phyloP scores from a whole-genome alignment of 257 asterid genomes.

The Eustoma russellianum region DNA sequence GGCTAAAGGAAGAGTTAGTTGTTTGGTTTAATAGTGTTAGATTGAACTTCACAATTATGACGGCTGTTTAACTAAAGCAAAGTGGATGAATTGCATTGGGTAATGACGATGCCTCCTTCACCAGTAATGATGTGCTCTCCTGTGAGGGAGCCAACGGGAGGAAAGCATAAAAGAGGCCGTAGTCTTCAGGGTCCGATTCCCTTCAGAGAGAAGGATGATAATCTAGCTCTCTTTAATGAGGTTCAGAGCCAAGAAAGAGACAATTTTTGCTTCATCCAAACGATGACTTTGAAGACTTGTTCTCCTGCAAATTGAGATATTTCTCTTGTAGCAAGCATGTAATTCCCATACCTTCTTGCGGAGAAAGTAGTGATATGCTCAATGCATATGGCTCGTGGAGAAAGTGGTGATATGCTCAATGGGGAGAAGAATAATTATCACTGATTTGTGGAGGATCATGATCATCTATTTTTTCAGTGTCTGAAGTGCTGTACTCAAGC shows the following conservation, averaged over 20 bases:
- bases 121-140: constrained; percentile 77
- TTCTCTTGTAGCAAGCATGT: constrained; percentile 58
- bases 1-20: constrained; percentile 2
- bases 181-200: constrained; percentile 74
- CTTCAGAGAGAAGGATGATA: constrained; percentile 57
- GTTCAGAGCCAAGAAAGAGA: constrained; percentile 74
- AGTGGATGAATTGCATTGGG: constrained; percentile 12
- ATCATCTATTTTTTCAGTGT: no score
- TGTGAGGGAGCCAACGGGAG: constrained; percentile 58
- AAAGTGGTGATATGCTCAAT: no score
- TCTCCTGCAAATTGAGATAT: constrained; percentile 48
- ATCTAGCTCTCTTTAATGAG: constrained; percentile 88
- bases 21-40: neutral
- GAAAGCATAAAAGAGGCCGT: constrained; percentile 73
- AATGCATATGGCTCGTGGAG: no score
- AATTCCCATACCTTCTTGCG: constrained; percentile 66
- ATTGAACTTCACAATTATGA: constrained; percentile 8
- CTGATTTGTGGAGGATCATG: constrained; percentile 68
- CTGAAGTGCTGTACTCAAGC: no score
- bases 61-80: constrained; percentile 19
- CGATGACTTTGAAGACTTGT: constrained; percentile 67
- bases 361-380: constrained; percentile 77
- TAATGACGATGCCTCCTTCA: constrained; percentile 44
- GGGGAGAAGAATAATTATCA: constrained; percentile 88
- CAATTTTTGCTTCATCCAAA: constrained; percentile 75